phyloP scores from a whole-genome alignment of 345 rosid genomes.

The Populus ilicifolia region DNA sequence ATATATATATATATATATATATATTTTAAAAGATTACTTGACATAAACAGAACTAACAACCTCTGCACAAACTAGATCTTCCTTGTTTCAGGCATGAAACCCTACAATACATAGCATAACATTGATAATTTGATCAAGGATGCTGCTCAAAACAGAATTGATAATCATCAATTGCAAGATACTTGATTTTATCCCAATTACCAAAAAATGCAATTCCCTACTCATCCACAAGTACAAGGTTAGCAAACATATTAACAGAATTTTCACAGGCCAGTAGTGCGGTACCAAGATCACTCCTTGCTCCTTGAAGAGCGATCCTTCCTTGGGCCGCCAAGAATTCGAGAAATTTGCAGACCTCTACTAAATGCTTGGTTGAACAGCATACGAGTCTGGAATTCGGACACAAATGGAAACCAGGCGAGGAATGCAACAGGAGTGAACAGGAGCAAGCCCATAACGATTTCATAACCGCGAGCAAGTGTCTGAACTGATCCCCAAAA shows the following conservation, averaged over 20 bases:
- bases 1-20: no score
- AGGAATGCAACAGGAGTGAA: slow-evolving; percentile 98
- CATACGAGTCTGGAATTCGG: slow-evolving; percentile 99
- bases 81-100: no score
- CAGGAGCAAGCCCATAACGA: slow-evolving; percentile 83
- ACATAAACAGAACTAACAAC: no score
- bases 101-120: no score
- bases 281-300: slow-evolving; percentile 47
- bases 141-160: no score
- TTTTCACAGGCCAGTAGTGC: not conserved
- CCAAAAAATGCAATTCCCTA: not conserved
- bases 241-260: not conserved
- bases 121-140: no score
- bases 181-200: not conserved
- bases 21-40: no score
- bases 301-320: slow-evolving; percentile 73
- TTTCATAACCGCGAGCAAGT: slow-evolving; percentile 92
- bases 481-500: slow-evolving; percentile 90
- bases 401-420: slow-evolving; percentile 98
- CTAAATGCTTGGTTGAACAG: slow-evolving; percentile 99
- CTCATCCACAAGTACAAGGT: not conserved
- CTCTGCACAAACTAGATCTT: no score
- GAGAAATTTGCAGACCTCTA: slow-evolving; percentile 97
- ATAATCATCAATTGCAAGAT: no score
- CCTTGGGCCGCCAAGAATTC: slow-evolving; percentile 90